These are phyloP conservation scores for Henningerozyma blattae DNA, from an alignment of 805 yeast genomes.

Conservation along the genomic window DNA sequence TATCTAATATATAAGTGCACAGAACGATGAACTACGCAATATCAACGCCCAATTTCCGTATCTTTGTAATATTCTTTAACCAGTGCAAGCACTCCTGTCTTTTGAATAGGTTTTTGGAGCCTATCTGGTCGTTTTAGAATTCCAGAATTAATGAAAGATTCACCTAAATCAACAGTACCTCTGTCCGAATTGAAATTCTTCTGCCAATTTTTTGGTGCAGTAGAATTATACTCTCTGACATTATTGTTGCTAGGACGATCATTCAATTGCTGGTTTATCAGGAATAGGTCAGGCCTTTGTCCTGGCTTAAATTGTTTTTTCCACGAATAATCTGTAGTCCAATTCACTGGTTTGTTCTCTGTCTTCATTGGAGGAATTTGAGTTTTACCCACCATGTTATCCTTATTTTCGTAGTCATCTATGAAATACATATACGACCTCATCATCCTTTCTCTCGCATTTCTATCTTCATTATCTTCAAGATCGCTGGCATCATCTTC, in stretches of 20 bases:
- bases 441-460: constrained; percentile 72
- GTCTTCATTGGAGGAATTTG: constrained; percentile 15
- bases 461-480: constrained; percentile 7
- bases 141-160: constrained; percentile 6
- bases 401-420: constrained; percentile 60
- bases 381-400: constrained; percentile 25
- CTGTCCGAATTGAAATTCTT: background rate
- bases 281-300: constrained; percentile 16
- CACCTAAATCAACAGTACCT: background rate
- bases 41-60: constrained; percentile 21
- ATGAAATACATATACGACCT: constrained; percentile 79
- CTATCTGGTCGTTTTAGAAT: background rate
- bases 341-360: constrained; percentile 1
- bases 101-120: too few species aligned
- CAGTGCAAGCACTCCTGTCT: constrained; percentile 51
- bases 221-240: background rate
- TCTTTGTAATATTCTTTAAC: constrained; percentile 65
- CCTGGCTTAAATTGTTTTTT: constrained; percentile 24
- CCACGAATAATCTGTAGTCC: constrained; percentile 21
- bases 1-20: too few species aligned
- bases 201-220: background rate
- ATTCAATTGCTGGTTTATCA: constrained; percentile 1
- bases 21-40: too few species aligned
- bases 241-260: background rate
- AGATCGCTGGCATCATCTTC: constrained; percentile 3